Conservation (phyloP, 768 basidiomycete species). For the Rhizopogon vulgaris region DNA sequence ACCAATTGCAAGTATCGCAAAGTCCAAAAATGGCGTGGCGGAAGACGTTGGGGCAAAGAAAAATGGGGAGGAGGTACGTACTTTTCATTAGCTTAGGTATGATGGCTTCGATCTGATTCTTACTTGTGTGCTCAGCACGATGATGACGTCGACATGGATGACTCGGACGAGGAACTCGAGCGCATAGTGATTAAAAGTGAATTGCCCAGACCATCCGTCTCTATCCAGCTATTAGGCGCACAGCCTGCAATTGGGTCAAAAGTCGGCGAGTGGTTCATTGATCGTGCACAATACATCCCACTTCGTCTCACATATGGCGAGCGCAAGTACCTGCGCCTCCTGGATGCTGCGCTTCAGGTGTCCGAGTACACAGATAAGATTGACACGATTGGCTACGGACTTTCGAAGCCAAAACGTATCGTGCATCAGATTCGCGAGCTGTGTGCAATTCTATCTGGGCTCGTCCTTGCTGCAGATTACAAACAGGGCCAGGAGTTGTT, state of each 20-base stretch:
- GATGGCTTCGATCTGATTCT: background rate
- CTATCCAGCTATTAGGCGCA: conserved; percentile 36
- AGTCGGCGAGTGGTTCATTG: conserved; percentile 83
- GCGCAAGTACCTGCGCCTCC: conserved; percentile 78
- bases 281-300: conserved; percentile 76
- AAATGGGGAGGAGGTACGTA: conserved; percentile 16
- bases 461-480: conserved; percentile 79
- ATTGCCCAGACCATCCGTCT: conserved; percentile 12
- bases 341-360: conserved; percentile 79
- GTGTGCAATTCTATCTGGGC: conserved; percentile 82
- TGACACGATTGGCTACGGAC: conserved; percentile 70
- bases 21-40: conserved; percentile 10
- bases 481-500: conserved; percentile 87
- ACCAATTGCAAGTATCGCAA: conserved; percentile 29
- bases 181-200: conserved; percentile 22
- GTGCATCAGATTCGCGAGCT: conserved; percentile 83
- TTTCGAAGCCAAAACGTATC: conserved; percentile 82
- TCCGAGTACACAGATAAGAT: conserved; percentile 91
- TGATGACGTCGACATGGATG: conserved; percentile 30
- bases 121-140: conserved; percentile 16
- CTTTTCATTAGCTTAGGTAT: background rate
- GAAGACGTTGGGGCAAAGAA: background rate
- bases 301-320: conserved; percentile 68
- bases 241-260: conserved; percentile 55
- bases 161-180: conserved; percentile 33